phyloP scores from a whole-genome alignment of 441 rosid species.

The Bocquillonia castaneifolia region DNA sequence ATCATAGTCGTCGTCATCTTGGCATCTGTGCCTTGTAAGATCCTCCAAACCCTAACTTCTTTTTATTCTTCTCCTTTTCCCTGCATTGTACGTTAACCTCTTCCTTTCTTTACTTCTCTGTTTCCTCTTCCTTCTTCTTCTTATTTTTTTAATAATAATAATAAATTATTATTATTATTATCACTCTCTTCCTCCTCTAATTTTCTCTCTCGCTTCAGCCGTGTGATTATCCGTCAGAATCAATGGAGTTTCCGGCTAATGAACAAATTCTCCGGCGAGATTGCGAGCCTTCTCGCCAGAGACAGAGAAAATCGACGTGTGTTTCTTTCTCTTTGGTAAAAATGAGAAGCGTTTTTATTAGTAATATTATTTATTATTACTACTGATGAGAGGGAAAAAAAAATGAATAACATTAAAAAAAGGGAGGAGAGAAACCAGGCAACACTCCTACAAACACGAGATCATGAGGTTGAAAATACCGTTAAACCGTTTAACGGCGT shows the following conservation, averaged over 20 bases:
- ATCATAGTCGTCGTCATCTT: constrained; percentile 27
- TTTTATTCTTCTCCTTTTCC: constrained; percentile 41
- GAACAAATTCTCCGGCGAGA: constrained; percentile 39
- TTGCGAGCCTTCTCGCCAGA: constrained; percentile 40
- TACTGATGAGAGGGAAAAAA: constrained; percentile 5
- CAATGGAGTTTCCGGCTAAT: constrained; percentile 23
- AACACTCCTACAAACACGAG: constrained; percentile 29
- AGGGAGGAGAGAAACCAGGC: constrained; percentile 15
- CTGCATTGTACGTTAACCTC: constrained; percentile 61
- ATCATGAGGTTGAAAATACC: constrained; percentile 23
- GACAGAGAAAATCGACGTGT: constrained; percentile 19
- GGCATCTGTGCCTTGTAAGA: constrained; percentile 54
- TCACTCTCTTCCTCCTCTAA: constrained; percentile 7
- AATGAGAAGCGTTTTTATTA: constrained; percentile 1
- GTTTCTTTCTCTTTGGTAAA: not conserved
- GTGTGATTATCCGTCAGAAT: constrained; percentile 15
- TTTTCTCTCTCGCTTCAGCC: not conserved
- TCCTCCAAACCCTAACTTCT: constrained; percentile 28
- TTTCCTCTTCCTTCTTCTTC: not conserved
- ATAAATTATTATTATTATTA: not conserved
- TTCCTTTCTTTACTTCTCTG: constrained; percentile 6
- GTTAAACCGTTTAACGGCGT: constrained; percentile 36
- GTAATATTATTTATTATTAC: no score
- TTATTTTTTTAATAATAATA: not conserved
- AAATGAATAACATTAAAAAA: no score